phyloP scores from a whole-genome alignment of 441 rosid genomes.

The Pelargonium citronellum region DNA sequence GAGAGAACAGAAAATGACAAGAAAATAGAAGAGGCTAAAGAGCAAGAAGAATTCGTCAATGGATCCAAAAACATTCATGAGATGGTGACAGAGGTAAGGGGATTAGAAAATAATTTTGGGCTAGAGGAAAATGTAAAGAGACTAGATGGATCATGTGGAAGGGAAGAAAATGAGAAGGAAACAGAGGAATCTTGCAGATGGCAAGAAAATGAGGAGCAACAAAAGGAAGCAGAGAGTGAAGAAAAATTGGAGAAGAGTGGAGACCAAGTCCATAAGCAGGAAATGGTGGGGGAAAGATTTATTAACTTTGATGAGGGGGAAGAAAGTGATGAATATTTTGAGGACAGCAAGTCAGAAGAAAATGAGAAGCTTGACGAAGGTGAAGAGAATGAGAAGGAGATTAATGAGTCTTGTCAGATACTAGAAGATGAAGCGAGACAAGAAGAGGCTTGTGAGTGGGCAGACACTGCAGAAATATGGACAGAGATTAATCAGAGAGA shows the following conservation, averaged over 20 bases:
- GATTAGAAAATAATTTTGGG: slow-evolving; percentile 18
- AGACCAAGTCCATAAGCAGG: slow-evolving; percentile 21
- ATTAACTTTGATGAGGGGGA: slow-evolving; percentile 26
- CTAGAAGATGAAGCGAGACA: slow-evolving; percentile 1
- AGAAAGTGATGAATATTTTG: slow-evolving; percentile 33
- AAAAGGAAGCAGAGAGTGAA: slow-evolving; percentile 22
- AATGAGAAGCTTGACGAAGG: slow-evolving; percentile 23
- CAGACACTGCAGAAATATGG: slow-evolving; percentile 30
- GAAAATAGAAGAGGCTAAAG: slow-evolving; percentile 18
- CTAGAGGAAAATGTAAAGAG: slow-evolving; percentile 30
- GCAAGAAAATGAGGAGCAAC: slow-evolving; percentile 34
- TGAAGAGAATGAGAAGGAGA: slow-evolving; percentile 35
- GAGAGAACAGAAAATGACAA: slow-evolving; percentile 21
- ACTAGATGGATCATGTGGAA: slow-evolving; percentile 37
- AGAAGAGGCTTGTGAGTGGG: slow-evolving; percentile 30
- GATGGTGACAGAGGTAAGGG: slow-evolving; percentile 19
- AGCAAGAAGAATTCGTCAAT: slow-evolving; percentile 28
- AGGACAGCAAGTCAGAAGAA: slow-evolving; percentile 33
- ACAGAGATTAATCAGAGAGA: slow-evolving; percentile 30
- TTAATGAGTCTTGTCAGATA: slow-evolving; percentile 12
- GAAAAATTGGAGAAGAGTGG: slow-evolving; percentile 22
- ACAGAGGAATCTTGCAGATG: slow-evolving; percentile 24
- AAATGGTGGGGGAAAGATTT: slow-evolving; percentile 18
- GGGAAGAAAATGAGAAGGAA: slow-evolving; percentile 30
- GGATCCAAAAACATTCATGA: slow-evolving; percentile 19